Conservation (phyloP, 192 early-diverging fungal genomes). For the Dissophora ornata region DNA sequence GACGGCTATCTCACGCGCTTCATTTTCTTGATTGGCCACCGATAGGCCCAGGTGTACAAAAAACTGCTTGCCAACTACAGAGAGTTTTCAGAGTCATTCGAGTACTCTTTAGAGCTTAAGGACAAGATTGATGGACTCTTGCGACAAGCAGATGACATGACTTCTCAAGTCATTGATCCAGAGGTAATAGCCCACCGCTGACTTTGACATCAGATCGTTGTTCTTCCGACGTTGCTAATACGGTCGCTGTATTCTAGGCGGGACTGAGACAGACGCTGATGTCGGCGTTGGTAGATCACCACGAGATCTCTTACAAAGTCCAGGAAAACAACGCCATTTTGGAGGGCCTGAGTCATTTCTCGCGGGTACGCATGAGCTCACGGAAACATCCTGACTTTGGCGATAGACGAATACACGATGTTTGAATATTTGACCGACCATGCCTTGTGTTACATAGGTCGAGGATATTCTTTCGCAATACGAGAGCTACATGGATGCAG, state of each 20-base stretch:
- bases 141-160: conserved; percentile 18
- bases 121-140: conserved; percentile 39
- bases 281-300: conserved; percentile 37
- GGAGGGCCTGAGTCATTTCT: conserved; percentile 42
- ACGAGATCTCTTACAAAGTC: conserved; percentile 41
- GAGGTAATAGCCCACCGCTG: too few species aligned
- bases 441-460: conserved; percentile 27
- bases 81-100: conserved; percentile 41
- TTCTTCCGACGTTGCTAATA: too few species aligned
- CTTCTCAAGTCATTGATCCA: conserved; percentile 16
- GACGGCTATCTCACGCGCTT: too few species aligned
- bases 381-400: too few species aligned
- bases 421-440: too few species aligned
- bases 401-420: too few species aligned
- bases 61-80: conserved; percentile 50
- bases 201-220: too few species aligned
- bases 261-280: conserved; percentile 40
- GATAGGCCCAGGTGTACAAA: conserved; percentile 50
- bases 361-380: conserved; percentile 10
- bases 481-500: conserved; percentile 36
- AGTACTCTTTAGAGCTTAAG: conserved; percentile 40
- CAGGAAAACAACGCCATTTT: conserved; percentile 38
- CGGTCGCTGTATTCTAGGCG: too few species aligned
- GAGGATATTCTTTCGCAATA: conserved; percentile 36
- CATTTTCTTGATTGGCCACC: background rate